Percentiles rank a stretch among this genome's conserved stretches.
Evolutionary conservation across 495 filamentous ascomycete species (phyloP).

Genomic region (Lepraria neglecta): DNA sequence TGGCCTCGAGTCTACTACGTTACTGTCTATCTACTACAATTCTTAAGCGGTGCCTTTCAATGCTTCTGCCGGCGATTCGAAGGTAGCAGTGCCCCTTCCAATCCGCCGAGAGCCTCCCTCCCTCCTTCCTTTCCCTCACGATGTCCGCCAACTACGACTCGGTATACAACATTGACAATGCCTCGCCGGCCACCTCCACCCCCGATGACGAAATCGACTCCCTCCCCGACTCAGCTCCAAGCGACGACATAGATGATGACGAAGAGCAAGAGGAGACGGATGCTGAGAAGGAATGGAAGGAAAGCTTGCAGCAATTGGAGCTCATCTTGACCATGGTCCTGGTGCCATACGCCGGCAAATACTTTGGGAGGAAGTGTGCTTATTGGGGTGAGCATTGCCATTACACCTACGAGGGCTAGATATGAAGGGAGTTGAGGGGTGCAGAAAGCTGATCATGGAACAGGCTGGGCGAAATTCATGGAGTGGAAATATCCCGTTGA

Average conservation of each 20-base stretch:
- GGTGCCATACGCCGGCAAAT: constrained; percentile 89
- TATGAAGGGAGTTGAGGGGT: too few species aligned
- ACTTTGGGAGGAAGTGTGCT: constrained; percentile 84
- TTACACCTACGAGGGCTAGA: neutral
- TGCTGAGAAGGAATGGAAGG: constrained; percentile 90
- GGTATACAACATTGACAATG: constrained; percentile 32
- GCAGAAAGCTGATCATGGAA: neutral
- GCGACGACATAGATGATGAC: constrained; percentile 48
- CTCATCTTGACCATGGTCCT: constrained; percentile 87
- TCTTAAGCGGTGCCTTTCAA: neutral
- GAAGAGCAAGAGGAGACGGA: constrained; percentile 54
- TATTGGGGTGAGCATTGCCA: constrained; percentile 74
- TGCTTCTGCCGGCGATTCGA: neutral
- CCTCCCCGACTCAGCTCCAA: constrained; percentile 46
- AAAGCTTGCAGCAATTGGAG: constrained; percentile 87
- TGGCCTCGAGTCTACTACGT: too few species aligned
- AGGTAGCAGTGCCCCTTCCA: neutral
- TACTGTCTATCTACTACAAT: too few species aligned
- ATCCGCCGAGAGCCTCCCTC: neutral
- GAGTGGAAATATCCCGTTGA: constrained; percentile 71
- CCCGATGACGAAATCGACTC: constrained; percentile 43
- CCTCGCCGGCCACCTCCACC: constrained; percentile 42
- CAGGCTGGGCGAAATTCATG: constrained; percentile 71
- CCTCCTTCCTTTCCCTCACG: neutral
- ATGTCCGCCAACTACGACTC: constrained; percentile 28